Conservation (phyloP, 768 basidiomycete genomes). For the Mycena rosella region DNA sequence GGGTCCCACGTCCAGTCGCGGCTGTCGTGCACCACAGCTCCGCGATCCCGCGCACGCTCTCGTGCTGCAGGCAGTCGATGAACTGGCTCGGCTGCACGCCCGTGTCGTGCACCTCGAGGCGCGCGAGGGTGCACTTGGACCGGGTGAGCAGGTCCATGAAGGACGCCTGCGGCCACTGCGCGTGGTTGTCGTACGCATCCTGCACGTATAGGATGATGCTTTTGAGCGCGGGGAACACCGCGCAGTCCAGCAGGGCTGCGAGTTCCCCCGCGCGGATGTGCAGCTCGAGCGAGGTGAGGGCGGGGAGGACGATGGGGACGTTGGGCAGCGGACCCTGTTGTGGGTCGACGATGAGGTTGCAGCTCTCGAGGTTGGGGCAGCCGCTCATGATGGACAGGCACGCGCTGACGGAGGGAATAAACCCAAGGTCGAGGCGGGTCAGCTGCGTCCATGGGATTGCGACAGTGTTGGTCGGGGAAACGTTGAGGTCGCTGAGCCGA, state of each 20-base stretch:
- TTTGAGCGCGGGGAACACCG: conserved; percentile 45
- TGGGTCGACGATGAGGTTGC: conserved; percentile 46
- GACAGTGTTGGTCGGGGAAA: conserved; percentile 41
- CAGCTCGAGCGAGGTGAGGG: conserved; percentile 45
- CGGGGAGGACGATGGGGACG: conserved; percentile 40
- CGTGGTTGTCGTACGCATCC: conserved; percentile 44
- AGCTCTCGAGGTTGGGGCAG: conserved; percentile 45
- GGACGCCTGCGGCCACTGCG: conserved; percentile 47
- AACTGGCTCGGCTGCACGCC: conserved; percentile 48
- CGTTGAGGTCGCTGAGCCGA: conserved; percentile 46
- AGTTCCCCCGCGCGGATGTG: conserved; percentile 47
- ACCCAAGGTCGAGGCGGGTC: conserved; percentile 37
- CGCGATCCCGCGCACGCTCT: conserved; percentile 43
- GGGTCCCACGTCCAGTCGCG: conserved; percentile 51
- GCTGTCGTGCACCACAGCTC: conserved; percentile 50
- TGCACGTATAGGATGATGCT: conserved; percentile 45
- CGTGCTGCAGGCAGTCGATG: conserved; percentile 44
- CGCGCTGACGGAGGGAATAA: conserved; percentile 36
- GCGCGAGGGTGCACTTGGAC: conserved; percentile 45
- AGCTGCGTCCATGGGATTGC: conserved; percentile 51
- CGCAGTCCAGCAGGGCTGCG: conserved; percentile 45
- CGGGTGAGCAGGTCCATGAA: conserved; percentile 48
- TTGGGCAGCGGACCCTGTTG: conserved; percentile 40
- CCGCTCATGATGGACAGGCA: conserved; percentile 46
- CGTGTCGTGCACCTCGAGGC: conserved; percentile 49